phyloP scores from a whole-genome alignment of 345 rosid species.

The Populus alba region DNA sequence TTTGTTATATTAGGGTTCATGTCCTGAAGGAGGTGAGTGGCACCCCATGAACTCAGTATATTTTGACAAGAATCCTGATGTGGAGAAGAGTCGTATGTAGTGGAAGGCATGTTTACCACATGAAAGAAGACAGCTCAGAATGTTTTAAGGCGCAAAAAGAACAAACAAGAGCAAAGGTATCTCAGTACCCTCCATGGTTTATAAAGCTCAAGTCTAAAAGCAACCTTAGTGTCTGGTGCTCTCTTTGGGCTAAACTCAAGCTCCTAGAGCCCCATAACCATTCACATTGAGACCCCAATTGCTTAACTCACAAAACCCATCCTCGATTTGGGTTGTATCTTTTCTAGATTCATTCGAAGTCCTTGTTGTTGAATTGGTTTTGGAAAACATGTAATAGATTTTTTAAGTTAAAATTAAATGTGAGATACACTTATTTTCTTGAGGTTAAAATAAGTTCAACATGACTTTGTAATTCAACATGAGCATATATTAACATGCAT shows the following conservation, averaged over 20 bases:
- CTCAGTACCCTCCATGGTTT: not conserved
- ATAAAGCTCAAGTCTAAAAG: not conserved
- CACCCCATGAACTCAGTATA: not conserved
- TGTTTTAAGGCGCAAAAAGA: no score
- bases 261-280: not conserved
- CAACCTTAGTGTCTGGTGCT: not conserved
- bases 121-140: no score
- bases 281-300: not conserved
- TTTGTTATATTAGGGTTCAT: conserved; percentile 2
- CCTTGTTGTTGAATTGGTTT: no score
- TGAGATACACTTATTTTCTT: no score
- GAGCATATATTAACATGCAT: no score
- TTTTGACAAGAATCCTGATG: not conserved
- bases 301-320: not conserved
- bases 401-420: no score
- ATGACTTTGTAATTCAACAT: no score
- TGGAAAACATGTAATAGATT: no score
- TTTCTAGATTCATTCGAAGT: not conserved
- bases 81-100: not conserved
- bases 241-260: not conserved
- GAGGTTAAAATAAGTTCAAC: no score
- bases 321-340: not conserved
- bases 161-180: no score
- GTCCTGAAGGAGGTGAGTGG: conserved; percentile 7
- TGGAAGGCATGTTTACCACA: not conserved